Evolutionary conservation across 1,139 yeast species (phyloP), one percentile per base, ranked within the genome.

Genomic region (Debaryomyces sp.): DNA sequence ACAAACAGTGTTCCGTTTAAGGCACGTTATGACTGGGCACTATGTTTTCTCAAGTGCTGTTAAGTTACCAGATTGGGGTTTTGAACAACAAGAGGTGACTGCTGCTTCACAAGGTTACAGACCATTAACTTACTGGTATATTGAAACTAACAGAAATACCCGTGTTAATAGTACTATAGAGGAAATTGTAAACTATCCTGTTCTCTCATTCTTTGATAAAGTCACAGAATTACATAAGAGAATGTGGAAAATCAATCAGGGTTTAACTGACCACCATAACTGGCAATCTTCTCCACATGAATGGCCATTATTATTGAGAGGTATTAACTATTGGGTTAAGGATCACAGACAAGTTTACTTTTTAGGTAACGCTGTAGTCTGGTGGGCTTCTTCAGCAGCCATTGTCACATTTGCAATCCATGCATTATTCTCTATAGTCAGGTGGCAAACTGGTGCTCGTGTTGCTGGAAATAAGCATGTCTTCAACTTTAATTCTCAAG

Each of bases 51-150:
- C 98, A 24, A 91, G 89, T 64, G 84, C 82, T 54, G 86, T 83
- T 45, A 89, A 89, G 68, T 81, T 94, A 58, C 99, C 99, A 50
- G 86, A 85, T 50, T 94, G 98, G 97, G 99, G 94, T 3, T 91
- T 87, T 62, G 95, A 87, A 59, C 99, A 95, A 73, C 97, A 90
- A 70, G 99, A 94, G 74, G 99, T 95, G 44, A 85, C 97, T 9
- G 83, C 97, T 70, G 95, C 97, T 45, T 75, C 82, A 45, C 89
- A 84, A 61, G 98, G 97, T 64, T 78, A 81, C 52, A 72, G 84
- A 57, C 81, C 84, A 38, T 83, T 89, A 67, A 80, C 91, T 45
- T 73, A 87, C 56, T 95, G 98, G 97, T 88, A 87, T 67, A 75
- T 95, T 61, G 99, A 95, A 73, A 80, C 85, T 52, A 92, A 91